Evolutionary conservation across 495 filamentous ascomycete species (phyloP), one percentile per base, ranked within the genome.

Genomic region (Clohesyomyces aquaticus): DNA sequence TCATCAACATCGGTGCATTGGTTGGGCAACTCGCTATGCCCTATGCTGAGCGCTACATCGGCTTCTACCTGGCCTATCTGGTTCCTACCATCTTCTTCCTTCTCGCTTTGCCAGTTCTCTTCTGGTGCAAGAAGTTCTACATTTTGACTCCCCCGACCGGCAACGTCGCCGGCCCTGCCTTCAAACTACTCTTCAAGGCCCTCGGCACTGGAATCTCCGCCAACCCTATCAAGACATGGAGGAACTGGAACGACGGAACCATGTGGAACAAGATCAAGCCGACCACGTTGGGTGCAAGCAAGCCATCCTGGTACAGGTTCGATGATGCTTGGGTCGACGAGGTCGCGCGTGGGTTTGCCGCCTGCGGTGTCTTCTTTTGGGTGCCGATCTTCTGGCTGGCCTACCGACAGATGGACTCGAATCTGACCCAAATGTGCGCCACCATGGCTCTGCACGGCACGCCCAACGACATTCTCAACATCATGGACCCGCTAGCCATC

Each of bases 381-480:
- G 0, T 90, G 72, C 87, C 87, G 35, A 80, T 90, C 43, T 89
- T 86, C 75, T 87, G 83, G 78, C 78, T 90, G 47, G 76, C 82
- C 12, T 84, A 85, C 67, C 79, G 79, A 57, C 81, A 84, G 65
- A 80, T 64, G 69, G 77, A 80, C 70, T 87, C 86, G 79, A 92
- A 91, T 75, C 76, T 92, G 22, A 85, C 83, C 35, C 87, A 85
- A 10, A 87, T 89, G 72, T 88, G 88, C 2, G 85, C 84, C 3
- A 85, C 83, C 6, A 88, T 94, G 87, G 63, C 77, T 4, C 79
- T 90, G 9, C 81, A 83, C 46, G 88, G 88, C n/a, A 81, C 91
- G 0, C 90, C 90, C 50, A 90, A 92, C 75, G 90, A 94, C 70
- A 80, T 92, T 25, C 79, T 93, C 65, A 83, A 82, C 66, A 94